A percentile compares a stretch with the other conserved stretches of the same genome.
Evolutionary conservation across 768 basidiomycete genomes (phyloP).

Genomic region (Podaxis mareebaensis): DNA sequence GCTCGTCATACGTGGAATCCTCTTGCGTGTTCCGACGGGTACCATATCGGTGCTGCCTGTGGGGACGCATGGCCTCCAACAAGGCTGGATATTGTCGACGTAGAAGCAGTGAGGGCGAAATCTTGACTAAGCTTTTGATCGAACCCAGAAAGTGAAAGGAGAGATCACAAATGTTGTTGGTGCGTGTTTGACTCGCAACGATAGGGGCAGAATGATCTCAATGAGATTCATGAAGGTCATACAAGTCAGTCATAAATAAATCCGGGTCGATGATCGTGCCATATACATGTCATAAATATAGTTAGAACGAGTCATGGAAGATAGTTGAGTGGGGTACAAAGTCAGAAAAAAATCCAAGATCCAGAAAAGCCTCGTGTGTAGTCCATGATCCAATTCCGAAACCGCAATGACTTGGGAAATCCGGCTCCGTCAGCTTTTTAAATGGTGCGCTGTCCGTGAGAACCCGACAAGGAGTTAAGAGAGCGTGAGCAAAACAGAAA

Average conservation of each 20-base stretch:
- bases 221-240: too few species aligned
- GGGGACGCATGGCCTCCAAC: constrained; percentile 13
- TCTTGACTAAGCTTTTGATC: constrained; percentile 10
- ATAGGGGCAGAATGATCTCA: not conserved
- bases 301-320: too few species aligned
- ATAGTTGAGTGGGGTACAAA: too few species aligned
- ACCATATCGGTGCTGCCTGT: not conserved
- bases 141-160: not conserved
- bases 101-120: not conserved
- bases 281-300: too few species aligned
- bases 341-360: too few species aligned
- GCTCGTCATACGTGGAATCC: not conserved
- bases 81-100: not conserved
- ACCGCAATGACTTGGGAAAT: not conserved
- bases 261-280: too few species aligned
- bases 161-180: not conserved
- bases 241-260: too few species aligned
- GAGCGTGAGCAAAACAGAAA: not conserved
- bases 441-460: constrained; percentile 6
- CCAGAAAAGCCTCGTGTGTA: too few species aligned
- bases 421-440: not conserved
- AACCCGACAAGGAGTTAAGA: not conserved
- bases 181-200: not conserved
- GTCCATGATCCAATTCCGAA: too few species aligned
- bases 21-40: not conserved